These are phyloP conservation scores for Saccharomycopsis amapae DNA, from an alignment of 805 yeast genomes.

Conservation along the genomic window DNA sequence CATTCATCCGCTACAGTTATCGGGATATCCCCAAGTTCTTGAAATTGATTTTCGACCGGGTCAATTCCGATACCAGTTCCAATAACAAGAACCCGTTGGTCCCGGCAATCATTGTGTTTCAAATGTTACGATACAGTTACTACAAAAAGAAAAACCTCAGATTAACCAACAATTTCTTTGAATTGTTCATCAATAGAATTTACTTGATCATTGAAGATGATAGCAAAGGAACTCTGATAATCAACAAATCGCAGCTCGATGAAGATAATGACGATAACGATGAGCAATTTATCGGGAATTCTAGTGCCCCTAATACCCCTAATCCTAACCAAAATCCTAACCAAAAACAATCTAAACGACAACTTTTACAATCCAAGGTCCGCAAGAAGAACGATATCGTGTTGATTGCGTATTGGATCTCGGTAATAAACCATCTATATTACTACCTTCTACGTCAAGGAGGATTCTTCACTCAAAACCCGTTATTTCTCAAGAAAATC, in stretches of 20 bases:
- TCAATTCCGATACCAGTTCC: slow-evolving; percentile 36
- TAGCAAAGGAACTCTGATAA: too few relatives aligned
- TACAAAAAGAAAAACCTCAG: slow-evolving; percentile 47
- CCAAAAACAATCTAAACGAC: not conserved
- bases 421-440: slow-evolving; percentile 67
- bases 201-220: slow-evolving; percentile 18
- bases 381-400: slow-evolving; percentile 46
- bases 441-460: slow-evolving; percentile 63
- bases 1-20: slow-evolving; percentile 56
- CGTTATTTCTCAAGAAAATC: slow-evolving; percentile 53
- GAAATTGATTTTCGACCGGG: slow-evolving; percentile 48
- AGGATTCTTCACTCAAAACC: slow-evolving; percentile 45
- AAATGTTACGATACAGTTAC: slow-evolving; percentile 63
- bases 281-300: not conserved
- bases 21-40: slow-evolving; percentile 68
- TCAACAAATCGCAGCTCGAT: not conserved
- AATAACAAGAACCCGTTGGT: slow-evolving; percentile 43
- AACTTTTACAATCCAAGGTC: not conserved
- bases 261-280: slow-evolving; percentile 2
- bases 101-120: slow-evolving; percentile 66
- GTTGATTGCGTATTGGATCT: slow-evolving; percentile 78
- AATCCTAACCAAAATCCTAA: too few relatives aligned
- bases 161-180: slow-evolving; percentile 51
- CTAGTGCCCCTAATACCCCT: not conserved
- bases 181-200: slow-evolving; percentile 29